Base-by-base conservation (phyloP, 768 basidiomycete species). In the Lactarius deliciosus region DNA sequence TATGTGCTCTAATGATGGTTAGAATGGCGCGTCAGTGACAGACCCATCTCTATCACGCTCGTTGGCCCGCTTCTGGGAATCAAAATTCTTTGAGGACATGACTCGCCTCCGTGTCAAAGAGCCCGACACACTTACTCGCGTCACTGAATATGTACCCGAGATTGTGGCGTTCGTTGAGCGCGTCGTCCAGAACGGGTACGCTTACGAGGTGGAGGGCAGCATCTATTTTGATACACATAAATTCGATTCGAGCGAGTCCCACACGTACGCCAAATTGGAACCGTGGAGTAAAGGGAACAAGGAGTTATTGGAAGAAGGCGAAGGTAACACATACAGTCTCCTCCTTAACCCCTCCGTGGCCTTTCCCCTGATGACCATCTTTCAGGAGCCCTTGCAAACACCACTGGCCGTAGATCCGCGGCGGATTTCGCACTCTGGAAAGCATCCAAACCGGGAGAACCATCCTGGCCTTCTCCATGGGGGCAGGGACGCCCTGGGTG, bases 351-450 rank as follows among this genome's bases (percentile, higher is more conserved):
- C 30, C 43, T 15, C 16, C 18, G 6, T 60, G 7, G 53, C 40
- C 43, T 32, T 36, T 30, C 25, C 40, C 47, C 58, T 68, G 38
- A 57, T n/a, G 25, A 3, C 20, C 53, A 28, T 28, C 45, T 8
- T 67, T 5, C 65, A 88, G 86, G 88, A 57, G 84, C 86, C 16
- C 77, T 90, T 45, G 82, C 87, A 16, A 77, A 73, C 3, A 82
- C 83, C 41, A 78, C 77, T 22, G 88, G 89, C 11, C 88, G 90
- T 73, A 85, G 90, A 63, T 90, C 92, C n/a, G 76, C 88, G 1
- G 83, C 95, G 8, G 97, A 99, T 78, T 99, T 99, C 77, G 97
- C 97, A 5, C 81, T 99, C 15, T 99, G 97, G 97, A 99, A 99
- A 78, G 88, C 91, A 2, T 93, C 94, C 36, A 96, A 95, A 79